phyloP scores from a whole-genome alignment of 306 rosid genomes.

The Alnus rubra region DNA sequence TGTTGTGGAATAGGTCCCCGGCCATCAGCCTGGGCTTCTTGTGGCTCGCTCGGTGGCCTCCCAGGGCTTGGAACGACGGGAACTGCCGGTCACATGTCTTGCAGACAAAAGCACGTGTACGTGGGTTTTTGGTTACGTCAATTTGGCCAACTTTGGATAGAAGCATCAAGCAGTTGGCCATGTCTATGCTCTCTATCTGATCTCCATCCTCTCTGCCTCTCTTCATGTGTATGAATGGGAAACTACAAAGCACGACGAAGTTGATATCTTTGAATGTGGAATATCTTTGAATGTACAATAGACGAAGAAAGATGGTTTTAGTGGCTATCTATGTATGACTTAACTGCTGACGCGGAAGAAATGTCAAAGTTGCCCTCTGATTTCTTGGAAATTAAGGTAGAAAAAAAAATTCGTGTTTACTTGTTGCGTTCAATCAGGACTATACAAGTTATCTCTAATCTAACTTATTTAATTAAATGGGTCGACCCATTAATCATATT shows the following conservation, averaged over 20 bases:
- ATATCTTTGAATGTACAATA: too few relatives aligned
- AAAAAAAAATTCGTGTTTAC: too few relatives aligned
- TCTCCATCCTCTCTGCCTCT: constrained; percentile 37
- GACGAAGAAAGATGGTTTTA: too few relatives aligned
- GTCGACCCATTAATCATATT: too few relatives aligned
- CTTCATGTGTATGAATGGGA: constrained; percentile 42
- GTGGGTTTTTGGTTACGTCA: neutral
- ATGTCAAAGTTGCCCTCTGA: too few relatives aligned
- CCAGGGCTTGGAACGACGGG: constrained; percentile 78
- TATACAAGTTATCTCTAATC: too few relatives aligned
- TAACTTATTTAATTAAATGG: too few relatives aligned
- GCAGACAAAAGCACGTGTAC: constrained; percentile 49
- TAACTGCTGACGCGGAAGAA: too few relatives aligned
- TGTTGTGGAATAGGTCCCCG: neutral
- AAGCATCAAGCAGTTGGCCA: constrained; percentile 52
- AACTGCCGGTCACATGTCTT: constrained; percentile 64
- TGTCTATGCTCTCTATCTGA: neutral
- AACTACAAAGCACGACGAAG: neutral
- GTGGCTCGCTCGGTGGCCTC: constrained; percentile 90
- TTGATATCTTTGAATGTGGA: too few relatives aligned
- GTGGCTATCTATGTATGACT: too few relatives aligned
- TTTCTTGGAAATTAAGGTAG: too few relatives aligned
- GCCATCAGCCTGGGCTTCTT: constrained; percentile 52
- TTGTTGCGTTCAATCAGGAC: too few relatives aligned
- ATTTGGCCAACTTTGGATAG: constrained; percentile 42